Base-by-base conservation (phyloP, 345 rosid species). In the Carallia pectinifolia region DNA sequence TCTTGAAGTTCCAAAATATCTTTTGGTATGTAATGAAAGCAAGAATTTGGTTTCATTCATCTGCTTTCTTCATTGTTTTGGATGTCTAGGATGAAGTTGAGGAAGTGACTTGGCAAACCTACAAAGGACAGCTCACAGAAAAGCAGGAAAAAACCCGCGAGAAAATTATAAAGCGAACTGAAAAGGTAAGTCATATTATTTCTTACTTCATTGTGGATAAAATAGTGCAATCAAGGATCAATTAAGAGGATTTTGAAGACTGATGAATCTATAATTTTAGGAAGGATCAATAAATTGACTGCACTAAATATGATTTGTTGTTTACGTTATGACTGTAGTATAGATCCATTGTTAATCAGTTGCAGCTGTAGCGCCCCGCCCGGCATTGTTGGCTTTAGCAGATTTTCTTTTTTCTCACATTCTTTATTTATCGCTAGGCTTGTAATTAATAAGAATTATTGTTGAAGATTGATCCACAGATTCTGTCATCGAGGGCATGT, bases 131-230 rank as follows among this genome's bases (percentile, higher is more conserved):
- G 81, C 99, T 95, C 71, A 95, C 97, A 0, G 94, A 94, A 70
- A 95, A 88, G 87, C 98, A 95, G 80, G 98, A 89, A 74, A 95
- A 92, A 84, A 92, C 98, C 61, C 88, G 88, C 56, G 97, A 90
- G 19, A 92, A 90, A 84, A 79, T 95, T 61, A 30, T 89, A 71
- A 95, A 92, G 80, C 85, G 97, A 74, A 78, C 83, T 72, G 93
- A 89, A 81, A 90, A 92, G 89, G 96, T 82, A 62, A 75, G 83
- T 33, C 18, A 3, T 37, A 66, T 65, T 61, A 6, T 3, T 16
- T 54, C 19, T 3, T 17, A 13, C 33, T n/a, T 23, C 50, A 44
- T 3, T 4, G 3, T 12, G 17, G 50, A 44, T 12, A 44, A 44
- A 44, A 44, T 12, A 12, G 50, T 44, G 50, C 50, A 44, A 44